These are phyloP conservation scores for Osmanthus fragrans DNA, from an alignment of 257 asterid species.

Conservation along the genomic window DNA sequence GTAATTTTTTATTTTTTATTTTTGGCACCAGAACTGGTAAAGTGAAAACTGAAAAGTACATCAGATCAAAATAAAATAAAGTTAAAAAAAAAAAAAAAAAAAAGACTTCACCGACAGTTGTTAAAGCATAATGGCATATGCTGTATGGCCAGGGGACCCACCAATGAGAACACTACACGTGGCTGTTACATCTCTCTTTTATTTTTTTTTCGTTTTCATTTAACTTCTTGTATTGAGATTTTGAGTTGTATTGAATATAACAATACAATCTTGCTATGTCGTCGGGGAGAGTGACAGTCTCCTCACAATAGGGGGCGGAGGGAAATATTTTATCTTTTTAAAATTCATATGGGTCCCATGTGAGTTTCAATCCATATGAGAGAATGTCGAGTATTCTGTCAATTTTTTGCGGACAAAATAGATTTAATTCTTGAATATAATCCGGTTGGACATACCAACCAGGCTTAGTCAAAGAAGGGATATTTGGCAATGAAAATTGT, in stretches of 20 bases:
- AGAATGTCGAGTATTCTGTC: too few species aligned
- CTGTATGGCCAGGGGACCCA: constrained; percentile 9
- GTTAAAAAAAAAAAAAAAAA: not conserved
- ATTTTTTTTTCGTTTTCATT: too few species aligned
- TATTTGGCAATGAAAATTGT: not conserved
- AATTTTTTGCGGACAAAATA: too few species aligned
- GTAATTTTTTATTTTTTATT: not conserved
- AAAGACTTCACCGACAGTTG: constrained; percentile 18
- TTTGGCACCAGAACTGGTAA: not conserved
- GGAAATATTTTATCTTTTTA: too few species aligned
- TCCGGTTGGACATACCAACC: not conserved
- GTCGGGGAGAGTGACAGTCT: too few species aligned
- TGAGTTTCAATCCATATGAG: too few species aligned
- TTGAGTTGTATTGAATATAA: too few species aligned
- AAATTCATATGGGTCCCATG: too few species aligned
- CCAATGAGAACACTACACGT: not conserved
- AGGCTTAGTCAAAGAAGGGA: not conserved
- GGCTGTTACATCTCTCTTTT: not conserved
- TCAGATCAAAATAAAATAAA: not conserved
- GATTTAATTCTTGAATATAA: too few species aligned
- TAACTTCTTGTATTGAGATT: too few species aligned
- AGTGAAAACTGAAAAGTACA: not conserved
- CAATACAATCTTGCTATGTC: too few species aligned
- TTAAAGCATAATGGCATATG: constrained; percentile 28
- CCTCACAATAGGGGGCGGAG: too few species aligned